Evolutionary conservation across 2,329 filamentous ascomycete genomes (phyloP).

Genomic region (Penicillium sp.): DNA sequence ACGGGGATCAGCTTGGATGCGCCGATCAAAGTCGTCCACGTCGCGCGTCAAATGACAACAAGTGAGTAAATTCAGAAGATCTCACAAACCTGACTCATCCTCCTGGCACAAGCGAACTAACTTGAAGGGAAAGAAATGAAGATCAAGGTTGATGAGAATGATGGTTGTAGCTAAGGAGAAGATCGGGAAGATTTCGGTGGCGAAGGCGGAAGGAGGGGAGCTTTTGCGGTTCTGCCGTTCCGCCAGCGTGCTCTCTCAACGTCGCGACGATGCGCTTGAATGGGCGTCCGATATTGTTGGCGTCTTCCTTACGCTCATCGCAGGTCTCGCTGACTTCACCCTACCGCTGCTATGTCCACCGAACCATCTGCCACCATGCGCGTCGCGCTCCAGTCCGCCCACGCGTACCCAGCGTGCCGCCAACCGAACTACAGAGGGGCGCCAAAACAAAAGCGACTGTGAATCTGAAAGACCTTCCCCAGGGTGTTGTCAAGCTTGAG

Average conservation of each 20-base stretch:
- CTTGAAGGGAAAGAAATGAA: constrained; percentile 26
- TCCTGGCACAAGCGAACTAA: constrained; percentile 29
- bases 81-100: constrained; percentile 39
- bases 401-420: constrained; percentile 13
- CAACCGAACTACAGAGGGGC: constrained; percentile 21
- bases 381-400: constrained; percentile 19
- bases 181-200: constrained; percentile 38
- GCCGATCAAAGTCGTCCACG: constrained; percentile 34
- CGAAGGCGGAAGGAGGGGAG: constrained; percentile 33
- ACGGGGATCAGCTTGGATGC: constrained; percentile 29
- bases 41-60: constrained; percentile 25
- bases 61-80: constrained; percentile 22
- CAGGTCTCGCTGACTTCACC: constrained; percentile 1
- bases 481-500: constrained; percentile 50
- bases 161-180: constrained; percentile 21
- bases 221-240: constrained; percentile 17
- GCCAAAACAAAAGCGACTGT: constrained; percentile 38
- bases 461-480: constrained; percentile 50
- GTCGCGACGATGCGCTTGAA: constrained; percentile 25
- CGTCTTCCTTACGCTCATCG: constrained; percentile 1
- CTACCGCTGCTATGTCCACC: constrained; percentile 22
- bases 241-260: constrained; percentile 1
- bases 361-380: constrained; percentile 32
- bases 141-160: constrained; percentile 25
- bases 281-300: constrained; percentile 17